Conservation (phyloP, 1,139 yeast genomes). For the Zygosaccharomyces pseudobailii region DNA sequence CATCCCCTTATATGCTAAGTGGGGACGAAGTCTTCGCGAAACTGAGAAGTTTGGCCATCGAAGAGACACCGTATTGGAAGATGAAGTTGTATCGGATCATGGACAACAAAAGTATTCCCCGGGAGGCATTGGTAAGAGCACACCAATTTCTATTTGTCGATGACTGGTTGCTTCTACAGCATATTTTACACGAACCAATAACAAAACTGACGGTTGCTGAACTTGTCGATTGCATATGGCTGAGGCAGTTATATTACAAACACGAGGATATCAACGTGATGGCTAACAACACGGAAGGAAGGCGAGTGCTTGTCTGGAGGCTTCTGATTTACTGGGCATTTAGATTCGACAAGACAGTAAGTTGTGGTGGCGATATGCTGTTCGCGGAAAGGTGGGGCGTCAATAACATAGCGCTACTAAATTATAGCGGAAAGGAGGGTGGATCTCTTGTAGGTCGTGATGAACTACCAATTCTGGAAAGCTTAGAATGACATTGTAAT, state of each 20-base stretch:
- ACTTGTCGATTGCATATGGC: conserved; percentile 28
- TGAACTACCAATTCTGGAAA: conserved; percentile 4
- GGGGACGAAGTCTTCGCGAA: conserved; percentile 5
- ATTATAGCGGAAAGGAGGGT: conserved; percentile 15
- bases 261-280: conserved; percentile 29
- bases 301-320: conserved; percentile 23
- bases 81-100: conserved; percentile 15
- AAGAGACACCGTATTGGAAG: conserved; percentile 19
- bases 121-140: conserved; percentile 16
- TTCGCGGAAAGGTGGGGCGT: conserved; percentile 33
- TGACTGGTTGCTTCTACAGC: conserved; percentile 27
- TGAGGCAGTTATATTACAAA: conserved; percentile 25
- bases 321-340: conserved; percentile 27
- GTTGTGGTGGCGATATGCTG: conserved; percentile 11
- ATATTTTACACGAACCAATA: conserved; percentile 10
- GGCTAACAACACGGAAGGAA: conserved; percentile 20
- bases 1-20: conserved; percentile 19
- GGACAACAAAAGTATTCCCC: conserved; percentile 15
- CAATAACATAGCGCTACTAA: conserved; percentile 23
- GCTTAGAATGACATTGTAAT: not conserved
- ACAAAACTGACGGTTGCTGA: conserved; percentile 21
- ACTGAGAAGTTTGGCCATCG: conserved; percentile 10
- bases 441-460: conserved; percentile 1
- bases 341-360: conserved; percentile 23
- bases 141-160: conserved; percentile 30